Evolutionary conservation across 2,329 filamentous ascomycete species (phyloP), one percentile per base, ranked within the genome.

Genomic region (Emydomyces testavorans): DNA sequence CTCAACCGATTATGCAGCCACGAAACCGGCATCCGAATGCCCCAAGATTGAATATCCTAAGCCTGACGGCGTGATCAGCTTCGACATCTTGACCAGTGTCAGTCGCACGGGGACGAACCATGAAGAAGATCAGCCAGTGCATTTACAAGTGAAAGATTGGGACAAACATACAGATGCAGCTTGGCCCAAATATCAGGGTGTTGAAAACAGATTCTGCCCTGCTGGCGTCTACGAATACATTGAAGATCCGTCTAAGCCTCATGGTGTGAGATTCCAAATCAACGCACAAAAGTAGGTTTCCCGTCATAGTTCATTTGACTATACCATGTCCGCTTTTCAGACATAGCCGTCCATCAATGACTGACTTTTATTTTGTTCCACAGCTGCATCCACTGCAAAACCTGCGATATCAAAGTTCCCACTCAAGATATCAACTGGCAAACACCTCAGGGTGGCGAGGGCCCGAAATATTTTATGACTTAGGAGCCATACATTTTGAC

Each of bases 381-480:
- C 60, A 94, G 89, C 70, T 98, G 92, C 65, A 94, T 98, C 55
- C 92, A 98, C 70, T 98, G 92, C 76, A 98, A 98, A 77, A 98
- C 92, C 11, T 98, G 92, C 65, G 92, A 98, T 67, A 98, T 98
- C 71, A 98, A 98, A 72, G 90, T 87, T 13, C 92, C 92, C 6
- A 79, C 82, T 53, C 92, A 98, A 71, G 92, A 96, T 63, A 96
- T 98, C 68, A 95, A 94, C 67, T 94, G 87, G 87, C 79, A 87
- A 58, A 92, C 92, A 26, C 92, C 92, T 5, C 88, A 95, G 64
- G 89, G 92, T 55, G 92, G 90, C 44, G 92, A 82, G 60, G 78
- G 78, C 3, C 78, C 78, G 6, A 81, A 81, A 61, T 82, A 82
- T 58, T 71, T 74, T 46, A 72, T 80, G 67, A 82, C 78, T 40